Percentiles rank a stretch among this genome's conserved stretches.
These are phyloP conservation scores for Bacidia gigantensis DNA, from an alignment of 495 filamentous ascomycete species.

Conservation along the genomic window DNA sequence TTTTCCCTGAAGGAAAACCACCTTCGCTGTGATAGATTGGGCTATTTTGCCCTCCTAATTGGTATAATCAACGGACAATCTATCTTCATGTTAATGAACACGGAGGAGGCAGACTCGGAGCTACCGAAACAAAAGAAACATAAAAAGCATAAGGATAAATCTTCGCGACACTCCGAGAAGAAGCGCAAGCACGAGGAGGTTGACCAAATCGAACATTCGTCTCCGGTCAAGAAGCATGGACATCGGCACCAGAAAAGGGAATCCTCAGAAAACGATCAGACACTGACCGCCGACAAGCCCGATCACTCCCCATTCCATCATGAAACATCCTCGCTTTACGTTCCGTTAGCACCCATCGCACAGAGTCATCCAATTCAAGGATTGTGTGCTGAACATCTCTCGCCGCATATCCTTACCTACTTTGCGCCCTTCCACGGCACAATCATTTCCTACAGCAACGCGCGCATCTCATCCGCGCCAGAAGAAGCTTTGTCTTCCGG, in stretches of 20 bases:
- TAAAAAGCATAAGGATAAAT: conserved; percentile 13
- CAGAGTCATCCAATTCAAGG: conserved; percentile 48
- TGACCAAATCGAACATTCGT: conserved; percentile 19
- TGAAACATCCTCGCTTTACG: conserved; percentile 51
- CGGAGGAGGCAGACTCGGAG: too few relatives aligned
- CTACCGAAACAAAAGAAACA: conserved; percentile 3
- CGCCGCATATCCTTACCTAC: conserved; percentile 62
- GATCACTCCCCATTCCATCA: conserved; percentile 43
- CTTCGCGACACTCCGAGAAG: conserved; percentile 30
- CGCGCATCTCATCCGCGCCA: conserved; percentile 19
- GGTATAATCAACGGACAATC: too few relatives aligned
- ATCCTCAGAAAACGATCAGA: background rate
- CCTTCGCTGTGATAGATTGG: too few relatives aligned
- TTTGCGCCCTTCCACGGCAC: conserved; percentile 58
- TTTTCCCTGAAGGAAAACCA: too few relatives aligned
- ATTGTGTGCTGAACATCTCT: conserved; percentile 59
- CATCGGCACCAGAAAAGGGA: conserved; percentile 14
- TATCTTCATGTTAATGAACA: too few relatives aligned
- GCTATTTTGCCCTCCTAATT: too few relatives aligned
- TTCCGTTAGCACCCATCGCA: conserved; percentile 55
- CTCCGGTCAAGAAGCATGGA: conserved; percentile 37
- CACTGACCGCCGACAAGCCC: conserved; percentile 1
- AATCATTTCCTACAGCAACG: conserved; percentile 55
- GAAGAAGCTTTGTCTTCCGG: conserved; percentile 22
- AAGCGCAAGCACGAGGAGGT: conserved; percentile 43